Evolutionary conservation across 148 eudicot genomes (phyloP).

Genomic region (Beta vulgaris): DNA sequence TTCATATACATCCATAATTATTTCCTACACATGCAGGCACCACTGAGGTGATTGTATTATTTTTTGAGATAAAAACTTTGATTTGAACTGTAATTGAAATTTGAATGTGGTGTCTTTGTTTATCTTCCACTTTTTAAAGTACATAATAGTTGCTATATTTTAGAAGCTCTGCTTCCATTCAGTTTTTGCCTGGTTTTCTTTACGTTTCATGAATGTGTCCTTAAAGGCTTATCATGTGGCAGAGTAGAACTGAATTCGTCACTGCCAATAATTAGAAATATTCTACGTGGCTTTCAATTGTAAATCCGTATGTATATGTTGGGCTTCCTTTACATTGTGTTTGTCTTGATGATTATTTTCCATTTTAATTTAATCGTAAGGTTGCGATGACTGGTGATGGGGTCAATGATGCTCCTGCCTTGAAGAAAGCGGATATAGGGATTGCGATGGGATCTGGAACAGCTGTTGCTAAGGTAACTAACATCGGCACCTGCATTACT

Average conservation of each 20-base stretch:
- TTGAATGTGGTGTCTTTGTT: too few species aligned
- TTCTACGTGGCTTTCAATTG: conserved; percentile 1
- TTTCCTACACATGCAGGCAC: too few species aligned
- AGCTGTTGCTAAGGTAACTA: conserved; percentile 91
- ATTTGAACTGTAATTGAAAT: too few species aligned
- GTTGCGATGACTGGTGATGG: conserved; percentile 99
- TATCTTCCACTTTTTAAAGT: too few species aligned
- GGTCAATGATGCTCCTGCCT: conserved; percentile 98
- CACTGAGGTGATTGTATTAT: too few species aligned
- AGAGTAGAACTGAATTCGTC: not conserved
- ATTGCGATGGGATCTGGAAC: conserved; percentile 99
- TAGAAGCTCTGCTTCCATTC: too few species aligned
- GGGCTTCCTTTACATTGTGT: not conserved
- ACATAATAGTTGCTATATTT: too few species aligned
- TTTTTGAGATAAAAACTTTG: too few species aligned
- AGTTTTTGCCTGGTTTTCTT: too few species aligned
- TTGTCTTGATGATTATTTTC: conserved; percentile 4
- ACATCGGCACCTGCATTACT: not conserved
- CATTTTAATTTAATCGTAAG: conserved; percentile 33
- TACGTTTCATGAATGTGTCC: too few species aligned
- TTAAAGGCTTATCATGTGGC: too few species aligned
- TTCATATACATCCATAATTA: too few species aligned
- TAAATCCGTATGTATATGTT: not conserved
- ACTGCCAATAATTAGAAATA: not conserved
- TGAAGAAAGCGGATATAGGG: conserved; percentile 97